phyloP scores from a whole-genome alignment of 352 stramenopile genomes.

The Aphanomyces euteiches region DNA sequence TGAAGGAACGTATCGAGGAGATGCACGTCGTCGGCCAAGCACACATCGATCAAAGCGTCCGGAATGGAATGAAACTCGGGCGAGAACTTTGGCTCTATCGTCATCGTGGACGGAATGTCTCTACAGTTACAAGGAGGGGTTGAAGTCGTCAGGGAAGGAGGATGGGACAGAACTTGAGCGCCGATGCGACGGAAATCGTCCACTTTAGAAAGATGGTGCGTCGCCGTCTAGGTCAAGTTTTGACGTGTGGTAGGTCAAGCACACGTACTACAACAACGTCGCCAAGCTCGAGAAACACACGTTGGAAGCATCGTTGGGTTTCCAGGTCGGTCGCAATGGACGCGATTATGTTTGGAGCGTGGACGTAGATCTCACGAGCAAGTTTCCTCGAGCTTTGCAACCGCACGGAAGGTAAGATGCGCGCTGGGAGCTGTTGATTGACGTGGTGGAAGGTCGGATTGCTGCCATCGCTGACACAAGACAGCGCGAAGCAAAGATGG shows the following conservation, averaged over 20 bases:
- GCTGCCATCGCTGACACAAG: constrained; percentile 58
- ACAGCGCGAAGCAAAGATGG: constrained; percentile 45
- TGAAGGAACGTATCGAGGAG: constrained; percentile 22
- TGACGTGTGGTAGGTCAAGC: constrained; percentile 36
- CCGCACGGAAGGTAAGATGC: constrained; percentile 43
- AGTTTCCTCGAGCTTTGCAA: constrained; percentile 75
- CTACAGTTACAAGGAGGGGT: background rate
- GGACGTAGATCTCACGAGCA: constrained; percentile 55
- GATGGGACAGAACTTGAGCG: constrained; percentile 30
- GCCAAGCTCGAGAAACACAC: constrained; percentile 44
- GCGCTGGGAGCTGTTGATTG: background rate
- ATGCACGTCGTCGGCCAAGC: constrained; percentile 13
- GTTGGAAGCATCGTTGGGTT: constrained; percentile 40
- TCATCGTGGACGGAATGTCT: background rate
- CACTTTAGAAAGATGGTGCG: constrained; percentile 58
- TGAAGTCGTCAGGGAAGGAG: background rate
- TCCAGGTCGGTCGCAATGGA: constrained; percentile 44
- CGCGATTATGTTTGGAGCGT: background rate
- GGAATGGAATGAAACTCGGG: constrained; percentile 15
- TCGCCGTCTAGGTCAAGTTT: background rate
- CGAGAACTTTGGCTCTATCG: background rate
- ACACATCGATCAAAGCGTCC: constrained; percentile 19
- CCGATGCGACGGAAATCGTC: constrained; percentile 29
- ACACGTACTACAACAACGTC: constrained; percentile 53
- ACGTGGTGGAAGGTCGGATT: constrained; percentile 30